Evolutionary conservation across 2,329 filamentous ascomycete species (phyloP), one percentile per base, ranked within the genome.

Genomic region (Cordyceps tenuipes): DNA sequence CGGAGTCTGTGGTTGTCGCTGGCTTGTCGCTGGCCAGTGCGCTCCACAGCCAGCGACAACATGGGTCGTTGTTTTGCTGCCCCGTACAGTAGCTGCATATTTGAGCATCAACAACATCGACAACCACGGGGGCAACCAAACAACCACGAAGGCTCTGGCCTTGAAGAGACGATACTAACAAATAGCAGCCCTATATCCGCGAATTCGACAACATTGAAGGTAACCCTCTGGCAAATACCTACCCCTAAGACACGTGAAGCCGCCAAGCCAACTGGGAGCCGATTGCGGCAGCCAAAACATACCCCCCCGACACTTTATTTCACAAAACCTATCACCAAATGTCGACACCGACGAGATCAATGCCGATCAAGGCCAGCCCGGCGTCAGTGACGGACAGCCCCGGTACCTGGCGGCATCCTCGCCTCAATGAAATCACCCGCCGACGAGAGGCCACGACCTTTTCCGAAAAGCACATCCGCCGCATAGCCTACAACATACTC

Each of bases 351-450:
- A 60, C 67, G 60, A 68, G 61, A 61, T 67, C 69, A 41, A 76
- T 75, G 65, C 68, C 82, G 64, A 63, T 80, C 69, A 70, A 79
- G 72, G 56, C 70, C 75, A 36, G 68, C 63, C 71, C 73, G 48
- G 61, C 71, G 19, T 64, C 73, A 1, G 63, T 68, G 23, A 69
- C 73, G 31, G 82, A 84, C 57, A 84, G 81, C 66, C 82, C 90
- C 7, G 92, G 93, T 59, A 90, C 87, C 70, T 99, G 94, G 93
- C 84, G 86, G 69, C 94, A 99, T 72, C 94, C 94, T 39, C 86
- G 88, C 64, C 81, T 97, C 64, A 82, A 91, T 68, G 93, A 97
- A 74, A 95, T 99, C 70, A 85, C 89, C 17, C 82, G 83, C 63
- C 86, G 94, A 56, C 89, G 91, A 70, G 87, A 90, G 71, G 87